Conservation (phyloP, 306 rosid genomes). For the Cicer chorassanicum region DNA sequence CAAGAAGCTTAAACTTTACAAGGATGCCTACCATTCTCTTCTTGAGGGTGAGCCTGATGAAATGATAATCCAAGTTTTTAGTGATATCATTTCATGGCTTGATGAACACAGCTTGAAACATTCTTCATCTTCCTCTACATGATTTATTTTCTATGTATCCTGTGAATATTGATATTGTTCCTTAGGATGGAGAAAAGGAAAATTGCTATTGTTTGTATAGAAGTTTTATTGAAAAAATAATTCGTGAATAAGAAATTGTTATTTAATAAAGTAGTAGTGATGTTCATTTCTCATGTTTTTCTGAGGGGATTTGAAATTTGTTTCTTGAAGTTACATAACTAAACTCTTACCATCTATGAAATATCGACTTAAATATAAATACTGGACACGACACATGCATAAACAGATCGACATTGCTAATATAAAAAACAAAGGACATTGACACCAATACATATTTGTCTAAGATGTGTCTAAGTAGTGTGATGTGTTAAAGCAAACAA, state of each 20-base stretch:
- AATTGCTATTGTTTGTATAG: conserved; percentile 22
- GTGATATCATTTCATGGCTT: conserved; percentile 81
- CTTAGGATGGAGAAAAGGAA: neutral
- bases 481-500: too few relatives aligned
- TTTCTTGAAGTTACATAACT: too few relatives aligned
- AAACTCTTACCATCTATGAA: too few relatives aligned
- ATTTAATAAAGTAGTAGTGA: too few relatives aligned
- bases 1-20: conserved; percentile 77
- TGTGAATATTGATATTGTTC: conserved; percentile 33
- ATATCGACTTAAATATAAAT: too few relatives aligned
- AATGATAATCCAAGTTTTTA: conserved; percentile 58
- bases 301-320: too few relatives aligned
- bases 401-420: too few relatives aligned
- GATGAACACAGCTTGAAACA: conserved; percentile 54
- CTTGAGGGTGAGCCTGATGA: conserved; percentile 98
- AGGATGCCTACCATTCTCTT: conserved; percentile 82
- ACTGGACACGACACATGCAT: too few relatives aligned
- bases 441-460: too few relatives aligned
- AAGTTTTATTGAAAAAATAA: neutral
- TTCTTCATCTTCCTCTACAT: conserved; percentile 30
- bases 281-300: too few relatives aligned
- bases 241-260: neutral
- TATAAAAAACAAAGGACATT: too few relatives aligned
- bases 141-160: neutral
- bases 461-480: too few relatives aligned